These are phyloP conservation scores for Syzygium aqueum DNA, from an alignment of 345 rosid species.

Conservation along the genomic window DNA sequence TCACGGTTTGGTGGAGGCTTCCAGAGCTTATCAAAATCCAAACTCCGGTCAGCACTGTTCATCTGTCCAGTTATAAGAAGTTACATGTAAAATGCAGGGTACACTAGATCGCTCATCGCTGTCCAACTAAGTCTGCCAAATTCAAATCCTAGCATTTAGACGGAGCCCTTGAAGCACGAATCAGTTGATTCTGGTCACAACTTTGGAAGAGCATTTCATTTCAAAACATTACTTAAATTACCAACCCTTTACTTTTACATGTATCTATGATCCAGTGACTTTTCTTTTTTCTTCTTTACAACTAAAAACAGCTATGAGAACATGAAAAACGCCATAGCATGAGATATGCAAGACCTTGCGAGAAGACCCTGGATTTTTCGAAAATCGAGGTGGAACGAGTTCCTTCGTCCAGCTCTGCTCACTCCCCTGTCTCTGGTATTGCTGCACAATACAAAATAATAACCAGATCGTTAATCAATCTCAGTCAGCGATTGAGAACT, in stretches of 20 bases:
- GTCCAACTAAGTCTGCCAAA: background rate
- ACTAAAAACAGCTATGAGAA: background rate
- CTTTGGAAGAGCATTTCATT: background rate
- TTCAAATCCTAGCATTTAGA: background rate
- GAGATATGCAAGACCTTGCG: slow-evolving; percentile 34
- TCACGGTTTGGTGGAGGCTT: slow-evolving; percentile 57
- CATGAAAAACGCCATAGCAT: background rate
- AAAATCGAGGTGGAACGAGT: slow-evolving; percentile 41
- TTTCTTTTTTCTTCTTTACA: background rate
- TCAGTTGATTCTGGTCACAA: background rate
- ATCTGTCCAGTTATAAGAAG: slow-evolving; percentile 87
- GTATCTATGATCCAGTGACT: background rate
- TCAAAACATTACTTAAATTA: background rate
- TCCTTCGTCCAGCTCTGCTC: slow-evolving; percentile 46
- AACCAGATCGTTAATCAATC: background rate
- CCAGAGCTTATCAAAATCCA: slow-evolving; percentile 58
- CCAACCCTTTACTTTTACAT: background rate
- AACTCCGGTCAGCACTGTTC: slow-evolving; percentile 28
- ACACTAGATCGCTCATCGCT: background rate
- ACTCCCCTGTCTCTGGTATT: slow-evolving; percentile 22
- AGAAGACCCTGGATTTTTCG: slow-evolving; percentile 31
- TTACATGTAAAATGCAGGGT: slow-evolving; percentile 69
- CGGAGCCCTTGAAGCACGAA: background rate
- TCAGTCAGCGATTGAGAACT: background rate
- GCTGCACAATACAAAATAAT: background rate